These are phyloP conservation scores for Sporothrix curviconia DNA, from an alignment of 2,329 filamentous ascomycete species.

Conservation along the genomic window DNA sequence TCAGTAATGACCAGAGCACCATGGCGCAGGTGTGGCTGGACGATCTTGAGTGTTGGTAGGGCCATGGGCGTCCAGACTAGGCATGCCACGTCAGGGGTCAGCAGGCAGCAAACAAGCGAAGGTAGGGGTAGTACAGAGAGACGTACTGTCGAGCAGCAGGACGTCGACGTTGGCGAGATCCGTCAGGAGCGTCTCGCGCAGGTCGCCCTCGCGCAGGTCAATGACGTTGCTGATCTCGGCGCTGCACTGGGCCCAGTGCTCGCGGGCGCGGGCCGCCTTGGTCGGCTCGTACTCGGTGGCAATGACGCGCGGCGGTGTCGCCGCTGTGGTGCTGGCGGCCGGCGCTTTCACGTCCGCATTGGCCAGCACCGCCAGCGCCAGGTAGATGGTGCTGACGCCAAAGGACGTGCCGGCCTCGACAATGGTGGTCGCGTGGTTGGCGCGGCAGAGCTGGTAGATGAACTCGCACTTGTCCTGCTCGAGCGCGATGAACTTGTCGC, in stretches of 20 bases:
- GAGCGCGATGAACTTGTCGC: slow-evolving; percentile 53
- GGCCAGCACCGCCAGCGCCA: slow-evolving; percentile 49
- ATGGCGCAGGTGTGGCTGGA: slow-evolving; percentile 27
- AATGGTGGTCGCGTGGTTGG: slow-evolving; percentile 42
- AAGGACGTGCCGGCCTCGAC: slow-evolving; percentile 58
- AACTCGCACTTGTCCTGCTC: slow-evolving; percentile 52
- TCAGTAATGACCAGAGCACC: slow-evolving; percentile 38
- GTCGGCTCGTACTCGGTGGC: slow-evolving; percentile 52
- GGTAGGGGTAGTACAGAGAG: background rate
- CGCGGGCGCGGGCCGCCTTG: slow-evolving; percentile 46
- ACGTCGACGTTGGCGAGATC: slow-evolving; percentile 47
- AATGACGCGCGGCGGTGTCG: slow-evolving; percentile 41
- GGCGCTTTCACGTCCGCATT: too few relatives aligned
- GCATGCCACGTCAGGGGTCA: background rate
- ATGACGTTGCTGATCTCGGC: slow-evolving; percentile 42
- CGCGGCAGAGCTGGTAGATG: slow-evolving; percentile 46
- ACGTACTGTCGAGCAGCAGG: slow-evolving; percentile 55
- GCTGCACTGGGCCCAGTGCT: slow-evolving; percentile 48
- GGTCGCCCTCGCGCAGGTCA: slow-evolving; percentile 51
- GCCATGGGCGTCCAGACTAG: slow-evolving; percentile 27
- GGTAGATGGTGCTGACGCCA: slow-evolving; percentile 56
- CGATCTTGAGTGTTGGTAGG: slow-evolving; percentile 32
- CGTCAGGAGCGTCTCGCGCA: slow-evolving; percentile 47
- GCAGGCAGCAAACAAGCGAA: background rate
- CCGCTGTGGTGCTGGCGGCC: slow-evolving; percentile 12